Evolutionary conservation across 768 basidiomycete genomes (phyloP).

Genomic region (Tylopilus cervinicoccineus): DNA sequence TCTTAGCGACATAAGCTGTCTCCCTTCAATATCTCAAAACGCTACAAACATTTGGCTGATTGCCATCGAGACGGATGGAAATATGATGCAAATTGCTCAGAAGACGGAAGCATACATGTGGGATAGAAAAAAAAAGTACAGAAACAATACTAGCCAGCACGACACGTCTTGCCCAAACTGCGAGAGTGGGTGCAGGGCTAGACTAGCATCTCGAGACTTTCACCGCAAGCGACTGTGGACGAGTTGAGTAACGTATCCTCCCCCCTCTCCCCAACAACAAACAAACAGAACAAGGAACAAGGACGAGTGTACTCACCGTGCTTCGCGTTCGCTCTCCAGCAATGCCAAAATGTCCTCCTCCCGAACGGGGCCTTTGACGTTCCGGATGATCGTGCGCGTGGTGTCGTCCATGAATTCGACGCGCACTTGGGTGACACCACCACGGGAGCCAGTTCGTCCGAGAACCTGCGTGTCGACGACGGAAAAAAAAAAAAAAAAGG

Average conservation of each 20-base stretch:
- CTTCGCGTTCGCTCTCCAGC: slow-evolving; percentile 98
- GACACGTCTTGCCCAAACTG: too few species aligned
- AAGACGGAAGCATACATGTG: not conserved
- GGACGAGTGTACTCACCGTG: slow-evolving; percentile 61
- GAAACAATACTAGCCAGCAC: slow-evolving; percentile 2
- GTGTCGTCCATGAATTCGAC: slow-evolving; percentile 99
- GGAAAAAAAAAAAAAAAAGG: too few species aligned
- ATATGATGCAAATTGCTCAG: not conserved
- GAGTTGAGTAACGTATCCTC: too few species aligned
- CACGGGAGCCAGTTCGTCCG: slow-evolving; percentile 97
- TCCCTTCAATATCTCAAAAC: not conserved
- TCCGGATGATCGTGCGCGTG: slow-evolving; percentile 93
- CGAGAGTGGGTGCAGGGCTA: too few species aligned
- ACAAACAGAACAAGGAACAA: too few species aligned
- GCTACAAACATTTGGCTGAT: not conserved
- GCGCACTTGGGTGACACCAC: slow-evolving; percentile 98
- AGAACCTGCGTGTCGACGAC: slow-evolving; percentile 87
- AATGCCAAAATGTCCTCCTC: slow-evolving; percentile 96
- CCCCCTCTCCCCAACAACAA: not conserved
- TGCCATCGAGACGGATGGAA: not conserved
- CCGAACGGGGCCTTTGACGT: slow-evolving; percentile 97
- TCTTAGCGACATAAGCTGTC: slow-evolving; percentile 24
- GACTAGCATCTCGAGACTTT: too few species aligned
- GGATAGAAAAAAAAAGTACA: slow-evolving; percentile 4
- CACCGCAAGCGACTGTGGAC: slow-evolving; percentile 23